Evolutionary conservation across 139 green algal genomes (phyloP), one percentile per base, ranked within the genome.

Genomic region (Chlamydomonas eustigma): DNA sequence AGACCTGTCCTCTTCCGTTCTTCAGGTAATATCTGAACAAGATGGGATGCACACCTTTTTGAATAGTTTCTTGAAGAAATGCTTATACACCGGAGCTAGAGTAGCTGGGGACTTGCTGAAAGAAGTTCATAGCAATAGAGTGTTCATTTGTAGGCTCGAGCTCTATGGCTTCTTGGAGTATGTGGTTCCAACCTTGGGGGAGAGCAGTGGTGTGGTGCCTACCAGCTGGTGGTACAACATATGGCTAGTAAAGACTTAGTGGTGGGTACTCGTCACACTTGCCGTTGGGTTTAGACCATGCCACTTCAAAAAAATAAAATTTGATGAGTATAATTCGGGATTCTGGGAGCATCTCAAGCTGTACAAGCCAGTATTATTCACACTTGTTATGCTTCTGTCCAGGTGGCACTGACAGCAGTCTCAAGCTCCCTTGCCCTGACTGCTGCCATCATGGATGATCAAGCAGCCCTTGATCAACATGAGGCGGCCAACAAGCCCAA

Each of bases 91-190:
- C n/a, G n/a, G n/a, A n/a, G n/a, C n/a, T n/a, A n/a, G n/a, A n/a
- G n/a, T n/a, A n/a, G n/a, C n/a, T n/a, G n/a, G n/a, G n/a, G n/a
- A n/a, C n/a, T n/a, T n/a, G n/a, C n/a, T n/a, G n/a, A n/a, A n/a
- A n/a, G n/a, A n/a, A n/a, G n/a, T n/a, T n/a, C n/a, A n/a, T n/a
- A n/a, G n/a, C n/a, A n/a, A n/a, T n/a, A n/a, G n/a, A n/a, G n/a
- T n/a, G n/a, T 70, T 35, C 63, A 8, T 28, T 35, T 92, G 58
- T 71, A 84, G 65, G 84, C 90, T 0, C 81, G 90, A 6, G 87
- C 90, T 8, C 80, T 94, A 38, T 95, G 90, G 90, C 88, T 95
- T 39, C 39, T 95, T 33, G 90, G 90, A 0, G 83, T 89, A 35
- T 95, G 90, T 66, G 88, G 88, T 64, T 37, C 35, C 0, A 89